Base-by-base conservation (phyloP, 2,329 filamentous ascomycete species). In the Calonectria honghensis region DNA sequence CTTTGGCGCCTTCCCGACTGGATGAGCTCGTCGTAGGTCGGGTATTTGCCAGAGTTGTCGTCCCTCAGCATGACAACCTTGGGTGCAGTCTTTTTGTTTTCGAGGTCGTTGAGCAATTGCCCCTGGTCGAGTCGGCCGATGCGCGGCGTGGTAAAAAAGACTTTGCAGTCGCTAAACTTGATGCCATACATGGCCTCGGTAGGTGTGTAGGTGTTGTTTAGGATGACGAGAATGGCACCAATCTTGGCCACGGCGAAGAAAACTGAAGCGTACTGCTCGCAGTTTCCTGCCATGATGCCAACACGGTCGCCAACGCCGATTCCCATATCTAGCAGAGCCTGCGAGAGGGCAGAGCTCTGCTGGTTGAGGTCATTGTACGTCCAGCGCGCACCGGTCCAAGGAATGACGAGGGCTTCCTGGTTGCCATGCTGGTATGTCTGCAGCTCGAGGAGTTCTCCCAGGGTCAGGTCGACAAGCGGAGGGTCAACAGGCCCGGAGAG, bases 121-220 rank as follows among this genome's bases (percentile, higher is more conserved):
- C 85, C 84, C 76, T 95, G 93, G 75, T 93, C 90, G 73, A 93
- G 87, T 9, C 90, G 89, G 6, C 94, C 93, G 72, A 96, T 95
- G 18, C 85, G 89, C 64, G 91, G 90, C 9, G 93, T 94, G 10
- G 93, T 94, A 84, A 96, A 96, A 51, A 96, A 88, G 4, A 96
- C 83, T 79, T 92, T 93, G 85, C 93, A 95, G 77, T 91, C 93
- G 20, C 93, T 92, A 81, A 95, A 94, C 70, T 90, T 89, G 35
- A 96, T 84, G 13, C 93, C 94, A 83, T 94, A 93, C 82, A 92
- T 89, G 63, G 93, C 92, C 84, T 96, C 94, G 1, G 90, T 91
- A 2, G 92, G 89, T 1, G 94, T 96, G 82, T 96, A 96, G 0
- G 94, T 96, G 85, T 95, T 96, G 86, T 96, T 96, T 77, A 96